Base-by-base conservation (phyloP, 306 rosid genomes). In the Sesbania bispinosa region DNA sequence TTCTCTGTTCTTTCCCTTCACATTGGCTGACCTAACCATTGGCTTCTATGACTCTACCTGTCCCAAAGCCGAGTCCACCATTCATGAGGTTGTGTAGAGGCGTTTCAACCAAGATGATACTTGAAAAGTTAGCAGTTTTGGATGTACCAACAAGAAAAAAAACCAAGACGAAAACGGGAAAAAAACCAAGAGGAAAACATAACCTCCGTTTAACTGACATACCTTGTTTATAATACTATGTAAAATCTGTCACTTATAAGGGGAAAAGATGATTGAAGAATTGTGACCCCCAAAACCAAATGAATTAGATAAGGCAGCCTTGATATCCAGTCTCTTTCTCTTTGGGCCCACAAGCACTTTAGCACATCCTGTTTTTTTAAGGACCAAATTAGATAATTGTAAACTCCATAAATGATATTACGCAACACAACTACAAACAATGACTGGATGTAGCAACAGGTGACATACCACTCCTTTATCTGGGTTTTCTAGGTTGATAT, bases 271-370 rank as follows among this genome's bases (percentile, higher is more conserved):
- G 73, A 92, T 79, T 19, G 97, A 85, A 20, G 97, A 92, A 76
- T 92, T 92, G 84, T 92, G 97, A 69, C 97, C 97, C 15, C 97
- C 97, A 38, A 92, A 89, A 33, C 97, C 97, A 73, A 87, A 87
- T 9, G 97, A 92, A 69, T 92, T 92, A 7, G 97, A 92, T 61
- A 92, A 65, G 35, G 92, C 97, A 3, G 83, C 97, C 71, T 92
- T 92, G 82, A 92, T 18, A 66, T 84, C 83, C 78, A 92, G 76
- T 83, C 85, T 89, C 77, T 92, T 96, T 81, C 89, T 92, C 76
- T 79, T 85, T 45, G 88, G 68, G 45, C 96, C 97, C 75, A 92
- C 92, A 6, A 89, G 88, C 76, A 92, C 67, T 18, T 73, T 82
- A 10, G 61, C 63, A 75, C n/a, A n/a, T 89, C 93, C 97, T 92